Conservation (phyloP, 164 flowering plant genomes). For the Taxillus chinensis region DNA sequence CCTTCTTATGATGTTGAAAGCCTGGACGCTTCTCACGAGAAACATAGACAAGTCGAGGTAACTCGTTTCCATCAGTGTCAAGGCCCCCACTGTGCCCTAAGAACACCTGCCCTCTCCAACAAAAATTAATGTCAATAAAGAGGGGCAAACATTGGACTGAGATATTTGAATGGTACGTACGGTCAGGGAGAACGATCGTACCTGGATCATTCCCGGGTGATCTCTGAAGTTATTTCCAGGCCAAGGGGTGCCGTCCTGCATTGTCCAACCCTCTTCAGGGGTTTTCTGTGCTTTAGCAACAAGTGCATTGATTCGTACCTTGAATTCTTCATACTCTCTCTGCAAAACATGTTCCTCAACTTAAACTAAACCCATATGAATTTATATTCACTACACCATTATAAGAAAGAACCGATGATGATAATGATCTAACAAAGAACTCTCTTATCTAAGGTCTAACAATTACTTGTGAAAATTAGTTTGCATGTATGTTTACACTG, state of each 20-base stretch:
- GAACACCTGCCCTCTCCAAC: constrained; percentile 50
- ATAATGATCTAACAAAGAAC: too few relatives aligned
- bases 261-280: constrained; percentile 98
- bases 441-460: too few relatives aligned
- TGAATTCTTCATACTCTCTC: constrained; percentile 97
- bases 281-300: constrained; percentile 87
- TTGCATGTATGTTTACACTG: too few relatives aligned
- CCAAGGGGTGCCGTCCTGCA: constrained; percentile 97
- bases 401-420: too few relatives aligned
- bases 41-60: constrained; percentile 95
- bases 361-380: not conserved
- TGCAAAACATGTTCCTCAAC: constrained; percentile 15
- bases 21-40: constrained; percentile 99
- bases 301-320: constrained; percentile 84
- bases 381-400: too few relatives aligned
- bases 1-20: constrained; percentile 98
- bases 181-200: constrained; percentile 10
- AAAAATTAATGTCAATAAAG: constrained; percentile 6
- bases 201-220: constrained; percentile 99
- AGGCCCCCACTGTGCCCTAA: constrained; percentile 94
- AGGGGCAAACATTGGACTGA: not conserved
- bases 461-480: too few relatives aligned
- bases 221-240: constrained; percentile 95
- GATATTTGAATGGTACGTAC: not conserved
- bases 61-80: constrained; percentile 93